phyloP scores from a whole-genome alignment of 306 rosid genomes.

The cucumber (Cucumis sativus) region DNA sequence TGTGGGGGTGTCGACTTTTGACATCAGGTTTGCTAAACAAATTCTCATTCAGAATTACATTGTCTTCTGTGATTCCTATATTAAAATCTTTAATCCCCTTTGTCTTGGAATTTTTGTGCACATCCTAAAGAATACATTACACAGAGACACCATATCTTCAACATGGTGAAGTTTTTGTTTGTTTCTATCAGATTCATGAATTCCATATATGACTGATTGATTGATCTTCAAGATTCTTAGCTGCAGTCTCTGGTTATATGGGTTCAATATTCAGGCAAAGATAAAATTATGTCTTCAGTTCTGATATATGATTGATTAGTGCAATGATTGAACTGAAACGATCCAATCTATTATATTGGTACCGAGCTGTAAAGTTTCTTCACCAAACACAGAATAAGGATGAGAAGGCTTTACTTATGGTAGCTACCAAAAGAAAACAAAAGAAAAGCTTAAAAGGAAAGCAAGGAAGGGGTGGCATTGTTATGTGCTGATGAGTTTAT shows the following conservation, averaged over 20 bases:
- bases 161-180: not conserved
- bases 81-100: not conserved
- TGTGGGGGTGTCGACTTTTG: not conserved
- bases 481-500: not conserved
- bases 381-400: constrained; percentile 7
- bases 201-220: not conserved
- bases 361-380: not conserved
- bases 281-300: not conserved
- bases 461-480: not conserved
- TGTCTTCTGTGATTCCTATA: not conserved
- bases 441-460: not conserved
- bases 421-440: not conserved
- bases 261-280: not conserved
- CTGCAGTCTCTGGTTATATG: not conserved
- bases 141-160: not conserved
- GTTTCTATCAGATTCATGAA: not conserved
- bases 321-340: not conserved
- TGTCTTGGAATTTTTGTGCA: not conserved
- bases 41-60: not conserved
- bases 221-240: not conserved
- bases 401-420: not conserved
- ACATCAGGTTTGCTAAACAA: not conserved
- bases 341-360: not conserved
- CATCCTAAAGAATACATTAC: not conserved
- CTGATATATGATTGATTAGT: not conserved